phyloP scores from a whole-genome alignment of 208 protist genomes.

The Acanthamoeba culbertsoni region DNA sequence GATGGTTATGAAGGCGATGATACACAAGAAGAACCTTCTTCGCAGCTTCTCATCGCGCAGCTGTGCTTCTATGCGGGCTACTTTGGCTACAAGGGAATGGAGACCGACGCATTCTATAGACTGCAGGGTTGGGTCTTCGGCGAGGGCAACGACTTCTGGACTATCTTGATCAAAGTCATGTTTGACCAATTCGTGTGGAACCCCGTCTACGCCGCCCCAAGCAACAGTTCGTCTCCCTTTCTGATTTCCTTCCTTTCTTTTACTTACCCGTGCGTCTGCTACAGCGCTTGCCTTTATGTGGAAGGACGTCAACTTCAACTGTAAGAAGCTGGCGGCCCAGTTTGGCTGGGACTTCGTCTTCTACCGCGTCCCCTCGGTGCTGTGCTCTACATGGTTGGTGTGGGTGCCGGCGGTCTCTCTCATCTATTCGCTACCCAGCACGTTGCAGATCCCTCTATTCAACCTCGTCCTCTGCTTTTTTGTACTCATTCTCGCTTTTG shows the following conservation, averaged over 20 bases:
- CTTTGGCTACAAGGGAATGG: not conserved
- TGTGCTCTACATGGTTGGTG: slow-evolving; percentile 34
- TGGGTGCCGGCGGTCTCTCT: slow-evolving; percentile 43
- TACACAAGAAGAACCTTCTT: not conserved
- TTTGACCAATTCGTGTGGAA: slow-evolving; percentile 49
- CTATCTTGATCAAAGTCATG: slow-evolving; percentile 39
- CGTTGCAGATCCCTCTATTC: slow-evolving; percentile 31
- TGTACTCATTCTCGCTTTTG: slow-evolving; percentile 11
- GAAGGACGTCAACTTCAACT: slow-evolving; percentile 36
- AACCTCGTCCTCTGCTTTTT: slow-evolving; percentile 49
- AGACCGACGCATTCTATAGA: not conserved
- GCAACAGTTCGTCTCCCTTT: not conserved
- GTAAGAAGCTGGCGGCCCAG: not conserved
- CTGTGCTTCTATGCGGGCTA: not conserved
- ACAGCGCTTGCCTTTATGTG: slow-evolving; percentile 37
- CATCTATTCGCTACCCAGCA: slow-evolving; percentile 38
- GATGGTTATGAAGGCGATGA: not conserved
- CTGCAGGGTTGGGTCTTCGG: slow-evolving; percentile 13
- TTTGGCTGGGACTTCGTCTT: slow-evolving; percentile 22
- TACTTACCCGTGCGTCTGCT: not conserved
- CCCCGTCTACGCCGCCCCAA: not conserved
- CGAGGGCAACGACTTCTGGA: slow-evolving; percentile 27
- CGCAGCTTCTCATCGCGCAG: not conserved
- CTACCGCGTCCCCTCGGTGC: slow-evolving; percentile 23
- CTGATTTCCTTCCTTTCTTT: not conserved